Evolutionary conservation across 2,329 filamentous ascomycete species (phyloP).

Genomic region (Truncatella angustata): DNA sequence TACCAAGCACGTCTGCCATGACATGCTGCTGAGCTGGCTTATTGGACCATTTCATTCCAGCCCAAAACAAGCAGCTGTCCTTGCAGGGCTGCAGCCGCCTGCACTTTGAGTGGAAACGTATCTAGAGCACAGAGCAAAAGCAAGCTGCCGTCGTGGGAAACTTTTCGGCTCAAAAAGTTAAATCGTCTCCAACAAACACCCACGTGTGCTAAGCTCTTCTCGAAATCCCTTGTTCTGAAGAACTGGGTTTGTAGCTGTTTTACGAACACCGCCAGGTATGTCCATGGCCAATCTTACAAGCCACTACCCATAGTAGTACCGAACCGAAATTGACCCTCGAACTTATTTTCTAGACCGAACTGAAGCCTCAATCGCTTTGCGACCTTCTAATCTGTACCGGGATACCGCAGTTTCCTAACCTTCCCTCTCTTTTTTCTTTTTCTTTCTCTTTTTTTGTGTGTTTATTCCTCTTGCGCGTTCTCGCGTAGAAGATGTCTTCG

Average conservation of each 20-base stretch:
- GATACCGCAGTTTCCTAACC: too few species aligned
- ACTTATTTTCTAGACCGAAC: too few species aligned
- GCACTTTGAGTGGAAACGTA: neutral
- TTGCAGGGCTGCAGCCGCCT: neutral
- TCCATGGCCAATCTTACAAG: too few species aligned
- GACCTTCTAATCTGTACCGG: too few species aligned
- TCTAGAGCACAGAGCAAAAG: neutral
- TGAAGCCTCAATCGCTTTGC: too few species aligned
- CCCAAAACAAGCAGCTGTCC: neutral
- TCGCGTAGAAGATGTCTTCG: conserved; percentile 56
- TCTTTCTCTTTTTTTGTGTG: too few species aligned
- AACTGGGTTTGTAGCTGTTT: too few species aligned
- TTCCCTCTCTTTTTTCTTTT: neutral
- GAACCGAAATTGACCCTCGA: too few species aligned
- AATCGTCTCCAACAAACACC: neutral
- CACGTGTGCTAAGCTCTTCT: neutral
- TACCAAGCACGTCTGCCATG: neutral
- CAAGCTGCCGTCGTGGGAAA: too few species aligned
- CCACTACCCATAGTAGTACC: too few species aligned
- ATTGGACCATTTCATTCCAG: conserved; percentile 9
- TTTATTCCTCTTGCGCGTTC: conserved; percentile 21
- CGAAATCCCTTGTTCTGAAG: neutral
- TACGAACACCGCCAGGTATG: too few species aligned
- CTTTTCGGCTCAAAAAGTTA: too few species aligned
- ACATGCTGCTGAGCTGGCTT: conserved; percentile 7